A percentile compares a stretch with the other conserved stretches of the same genome.
These are phyloP conservation scores for Lactarius evosmus DNA, from an alignment of 768 basidiomycete genomes.

Conservation along the genomic window DNA sequence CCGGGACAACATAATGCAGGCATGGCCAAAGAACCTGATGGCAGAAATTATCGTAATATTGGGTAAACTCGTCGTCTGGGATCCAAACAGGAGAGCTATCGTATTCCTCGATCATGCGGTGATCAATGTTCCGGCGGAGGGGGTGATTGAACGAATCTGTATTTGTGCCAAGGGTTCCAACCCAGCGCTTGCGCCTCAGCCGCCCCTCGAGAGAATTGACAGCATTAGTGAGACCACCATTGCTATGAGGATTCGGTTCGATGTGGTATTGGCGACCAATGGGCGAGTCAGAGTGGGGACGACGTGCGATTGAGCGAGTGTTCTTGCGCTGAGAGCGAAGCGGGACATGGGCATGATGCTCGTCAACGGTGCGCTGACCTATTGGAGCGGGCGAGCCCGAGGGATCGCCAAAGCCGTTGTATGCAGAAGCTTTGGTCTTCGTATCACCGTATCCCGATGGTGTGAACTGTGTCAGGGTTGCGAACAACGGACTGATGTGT, in stretches of 20 bases:
- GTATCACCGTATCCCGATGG: conserved; percentile 22
- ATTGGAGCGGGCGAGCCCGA: conserved; percentile 22
- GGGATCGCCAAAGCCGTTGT: conserved; percentile 28
- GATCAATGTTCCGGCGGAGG: conserved; percentile 54
- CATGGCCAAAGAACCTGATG: conserved; percentile 90
- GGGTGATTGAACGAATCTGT: conserved; percentile 63
- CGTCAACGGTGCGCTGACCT: conserved; percentile 31
- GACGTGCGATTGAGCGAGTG: conserved; percentile 51
- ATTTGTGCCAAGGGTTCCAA: conserved; percentile 71
- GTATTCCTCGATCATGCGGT: conserved; percentile 41
- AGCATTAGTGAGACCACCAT: conserved; percentile 83
- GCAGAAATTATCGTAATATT: conserved; percentile 83
- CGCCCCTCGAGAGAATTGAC: conserved; percentile 56
- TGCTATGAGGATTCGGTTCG: conserved; percentile 67
- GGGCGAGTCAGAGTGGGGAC: conserved; percentile 38
- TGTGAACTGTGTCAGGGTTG: conserved; percentile 31
- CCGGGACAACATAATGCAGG: conserved; percentile 81
- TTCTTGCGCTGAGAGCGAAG: conserved; percentile 47
- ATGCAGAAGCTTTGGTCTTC: conserved; percentile 19
- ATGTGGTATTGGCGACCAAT: conserved; percentile 42
- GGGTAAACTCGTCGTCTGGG: conserved; percentile 72
- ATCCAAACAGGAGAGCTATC: conserved; percentile 70
- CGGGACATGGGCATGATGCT: conserved; percentile 36
- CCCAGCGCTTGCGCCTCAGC: conserved; percentile 52
- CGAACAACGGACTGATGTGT: conserved; percentile 55